Base-by-base conservation (phyloP, 257 asterid genomes). In the Orobanche coerulescens region DNA sequence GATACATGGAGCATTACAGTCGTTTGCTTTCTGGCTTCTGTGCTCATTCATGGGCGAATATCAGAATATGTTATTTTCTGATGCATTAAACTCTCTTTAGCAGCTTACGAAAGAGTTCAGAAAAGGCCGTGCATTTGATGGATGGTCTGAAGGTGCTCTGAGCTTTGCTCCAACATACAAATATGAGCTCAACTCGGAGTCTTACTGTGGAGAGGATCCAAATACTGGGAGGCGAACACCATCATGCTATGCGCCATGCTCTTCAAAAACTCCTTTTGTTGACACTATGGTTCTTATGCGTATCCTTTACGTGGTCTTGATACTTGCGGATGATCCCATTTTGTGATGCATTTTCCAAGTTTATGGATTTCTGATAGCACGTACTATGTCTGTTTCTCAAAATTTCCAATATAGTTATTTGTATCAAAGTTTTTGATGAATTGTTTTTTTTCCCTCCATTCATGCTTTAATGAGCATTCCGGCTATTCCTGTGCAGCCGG, bases 61-160 rank as follows among this genome's bases (percentile, higher is more conserved):
- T n/a, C n/a, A n/a, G 22, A 25, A 12, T n/a, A 24, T 49, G 56
- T 23, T 15, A 20, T 3, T 49, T 23, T 16, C 18, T 1, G 15
- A 49, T 49, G 16, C 11, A 49, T 16, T 49, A 31, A 20, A 8
- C 23, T 25, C 6, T 55, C 22, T 10, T 50, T 76, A 69, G 73
- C 83, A 93, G 99, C 99, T 93, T 39, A 64, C 68, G 53, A 82
- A 49, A 63, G 99, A 93, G 82, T 61, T 89, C 55, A 89, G 74
- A 71, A 86, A 83, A 71, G 96, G 94, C 28, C 84, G 85, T 50
- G 83, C 79, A 53, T 93, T 93, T 68, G 92, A 87, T 73, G 99
- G 99, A 75, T 89, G 99, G 99, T 86, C 88, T 0, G 99, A 93
- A 77, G 99, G 97, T 58, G 59, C 70, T 51, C 55, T 89, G 71